Base-by-base conservation (phyloP, 2,329 filamentous ascomycete species). In the Cladosporium sp. region DNA sequence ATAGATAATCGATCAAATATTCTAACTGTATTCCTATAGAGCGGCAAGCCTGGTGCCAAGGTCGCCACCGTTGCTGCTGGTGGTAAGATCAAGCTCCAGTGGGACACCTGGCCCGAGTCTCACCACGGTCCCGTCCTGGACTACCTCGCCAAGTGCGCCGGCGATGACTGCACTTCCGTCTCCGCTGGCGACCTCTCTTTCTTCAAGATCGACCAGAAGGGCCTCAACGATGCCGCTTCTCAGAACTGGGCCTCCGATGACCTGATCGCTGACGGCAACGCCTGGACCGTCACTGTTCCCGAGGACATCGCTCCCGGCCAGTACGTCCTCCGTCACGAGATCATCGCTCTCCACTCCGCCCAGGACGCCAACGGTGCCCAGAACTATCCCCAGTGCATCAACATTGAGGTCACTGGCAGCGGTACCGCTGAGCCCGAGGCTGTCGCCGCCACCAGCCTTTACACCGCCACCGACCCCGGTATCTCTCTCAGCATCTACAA, bases 121-220 rank as follows among this genome's bases (percentile, higher is more conserved):
- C 83, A 89, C 75, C 78, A 85, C 63, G 84, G 84, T 2, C 85
- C 85, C 8, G 80, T 88, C 65, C 78, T 88, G 61, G 81, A 81
- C 70, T 57, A 88, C 75, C 74, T 88, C 15, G 86, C 86, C 57
- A 78, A 78, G 65, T 85, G 83, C 73, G 55, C 58, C 50, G 83
- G 80, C 19, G 79, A 84, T 69, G 55, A 57, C 55, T 87, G 82
- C 70, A 75, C 80, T 36, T 70, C 71, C 1, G 82, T 80, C 58
- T 79, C 82, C 71, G 82, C 83, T 70, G 73, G 71, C 2, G 67
- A 74, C 4, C 77, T 87, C 30, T 71, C 82, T 63, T 88, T 82
- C 72, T 83, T 86, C 79, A 88, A 89, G 79, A 86, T 88, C 60
- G 78, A 81, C 39, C 78, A 79, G 59, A 75, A 70, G 36, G 86